Percentiles rank a stretch among this genome's conserved stretches.
These are phyloP conservation scores for Dipteronia dyeriana DNA, from an alignment of 345 rosid species.

Conservation along the genomic window DNA sequence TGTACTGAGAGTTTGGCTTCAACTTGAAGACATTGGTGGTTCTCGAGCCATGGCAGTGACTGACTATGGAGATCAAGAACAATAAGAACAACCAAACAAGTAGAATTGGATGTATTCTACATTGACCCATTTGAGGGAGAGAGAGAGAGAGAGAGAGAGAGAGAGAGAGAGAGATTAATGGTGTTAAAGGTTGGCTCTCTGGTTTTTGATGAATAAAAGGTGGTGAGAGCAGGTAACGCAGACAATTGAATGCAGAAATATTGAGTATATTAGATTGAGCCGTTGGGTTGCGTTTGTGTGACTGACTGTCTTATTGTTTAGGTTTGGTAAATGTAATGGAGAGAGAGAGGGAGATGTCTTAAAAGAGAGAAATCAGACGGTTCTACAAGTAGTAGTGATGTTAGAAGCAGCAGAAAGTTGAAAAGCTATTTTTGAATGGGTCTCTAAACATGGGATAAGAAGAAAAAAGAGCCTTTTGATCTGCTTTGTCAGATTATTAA, in stretches of 20 bases:
- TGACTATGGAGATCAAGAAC: constrained; percentile 28
- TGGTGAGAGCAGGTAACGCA: constrained; percentile 35
- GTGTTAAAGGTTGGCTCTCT: not conserved
- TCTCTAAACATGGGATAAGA: constrained; percentile 6
- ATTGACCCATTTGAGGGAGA: constrained; percentile 32
- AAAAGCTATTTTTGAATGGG: constrained; percentile 14
- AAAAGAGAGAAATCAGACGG: constrained; percentile 26
- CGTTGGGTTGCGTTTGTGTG: constrained; percentile 11
- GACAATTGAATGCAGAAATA: constrained; percentile 15
- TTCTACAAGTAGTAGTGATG: constrained; percentile 30
- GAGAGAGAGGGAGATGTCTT: constrained; percentile 16
- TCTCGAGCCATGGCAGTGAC: constrained; percentile 52
- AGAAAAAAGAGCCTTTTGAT: not conserved
- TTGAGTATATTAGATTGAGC: constrained; percentile 15
- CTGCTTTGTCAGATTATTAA: not conserved
- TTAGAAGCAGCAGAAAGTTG: constrained; percentile 33
- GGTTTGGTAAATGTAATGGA: constrained; percentile 1
- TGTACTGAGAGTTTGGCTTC: constrained; percentile 39
- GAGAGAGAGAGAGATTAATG: not conserved
- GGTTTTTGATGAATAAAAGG: constrained; percentile 22
- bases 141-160: constrained; percentile 3
- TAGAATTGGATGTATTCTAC: constrained; percentile 34
- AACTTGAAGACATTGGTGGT: constrained; percentile 41
- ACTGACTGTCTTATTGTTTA: not conserved
- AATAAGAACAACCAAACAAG: constrained; percentile 20